Evolutionary conservation across 2,329 filamentous ascomycete species (phyloP), one percentile per base, ranked within the genome.

Genomic region (Talaromyces atroroseus): DNA sequence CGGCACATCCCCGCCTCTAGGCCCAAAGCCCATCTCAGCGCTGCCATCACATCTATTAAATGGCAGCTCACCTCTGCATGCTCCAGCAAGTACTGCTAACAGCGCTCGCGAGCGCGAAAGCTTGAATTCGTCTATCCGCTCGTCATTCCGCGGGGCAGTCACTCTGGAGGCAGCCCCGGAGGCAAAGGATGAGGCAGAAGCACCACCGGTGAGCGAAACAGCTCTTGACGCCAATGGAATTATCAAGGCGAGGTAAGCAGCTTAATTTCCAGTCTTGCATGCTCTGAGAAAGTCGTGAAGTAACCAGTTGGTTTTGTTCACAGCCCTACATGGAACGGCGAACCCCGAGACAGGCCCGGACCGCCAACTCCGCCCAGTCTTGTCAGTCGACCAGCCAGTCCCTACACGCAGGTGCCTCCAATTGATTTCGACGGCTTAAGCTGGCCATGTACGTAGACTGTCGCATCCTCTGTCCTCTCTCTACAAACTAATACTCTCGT

Each of bases 21-120:
- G 64, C 59, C 73, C 68, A 59, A 79, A 77, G 69, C 79, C 76
- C 54, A 77, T 71, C 61, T 76, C 79, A 44, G 79, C 80, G 11
- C 72, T 84, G 29, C 82, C 82, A 26, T 76, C 80, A 50, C 78
- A 84, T 68, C 71, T 85, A 57, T 63, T 80, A 49, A 84, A 85
- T 66, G 82, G 80, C 52, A 73, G 75, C 57, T 78, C 76, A 53
- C 78, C 81, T 48, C 75, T 82, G 34, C 74, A 80, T 48, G 71
- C 75, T 11, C 49, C 53, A 12, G 11, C 48, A 16, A 14, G 42
- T 16, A 49, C 52, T 29, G 52, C 26, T 42, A 74, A 75, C 16
- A 73, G 77, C 58, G 72, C 72, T 38, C 74, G 79, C 57, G 82
- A 79, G 78, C 62, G 82, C 32, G 81, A 85, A 53, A 80, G 72